A percentile compares a stretch with the other conserved stretches of the same genome.
Conservation (phyloP, 1,284 basidiomycete species). For the Papiliotrema flavescens region DNA sequence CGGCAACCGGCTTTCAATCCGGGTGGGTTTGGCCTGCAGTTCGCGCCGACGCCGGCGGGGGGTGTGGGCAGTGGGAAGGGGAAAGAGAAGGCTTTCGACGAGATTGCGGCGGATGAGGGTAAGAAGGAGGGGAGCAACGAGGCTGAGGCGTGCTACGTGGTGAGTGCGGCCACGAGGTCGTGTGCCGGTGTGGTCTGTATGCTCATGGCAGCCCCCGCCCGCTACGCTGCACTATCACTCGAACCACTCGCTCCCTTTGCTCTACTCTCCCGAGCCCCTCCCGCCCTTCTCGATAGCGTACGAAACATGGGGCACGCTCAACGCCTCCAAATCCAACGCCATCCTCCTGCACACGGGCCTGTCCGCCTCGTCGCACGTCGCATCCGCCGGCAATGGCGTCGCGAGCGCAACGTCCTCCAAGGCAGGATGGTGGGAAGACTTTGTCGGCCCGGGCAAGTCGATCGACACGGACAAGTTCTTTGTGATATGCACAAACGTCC, state of each 20-base stretch:
- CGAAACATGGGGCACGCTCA: slow-evolving; percentile 94
- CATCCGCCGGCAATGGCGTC: slow-evolving; percentile 72
- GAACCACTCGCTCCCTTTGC: slow-evolving; percentile 61
- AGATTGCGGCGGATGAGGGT: slow-evolving; percentile 26
- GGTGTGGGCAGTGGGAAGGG: slow-evolving; percentile 12
- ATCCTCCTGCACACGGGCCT: slow-evolving; percentile 97
- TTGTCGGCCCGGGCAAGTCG: slow-evolving; percentile 90
- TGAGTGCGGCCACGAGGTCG: slow-evolving; percentile 20
- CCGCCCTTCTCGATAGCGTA: slow-evolving; percentile 75
- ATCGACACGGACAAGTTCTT: slow-evolving; percentile 92
- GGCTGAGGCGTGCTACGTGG: slow-evolving; percentile 49
- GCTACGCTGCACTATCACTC: slow-evolving; percentile 58
- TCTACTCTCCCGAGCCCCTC: slow-evolving; percentile 67
- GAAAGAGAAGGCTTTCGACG: slow-evolving; percentile 18
- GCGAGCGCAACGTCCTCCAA: slow-evolving; percentile 52
- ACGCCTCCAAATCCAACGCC: slow-evolving; percentile 73
- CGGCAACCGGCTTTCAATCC: slow-evolving; percentile 44
- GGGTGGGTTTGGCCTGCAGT: slow-evolving; percentile 45
- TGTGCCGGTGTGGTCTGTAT: neutral
- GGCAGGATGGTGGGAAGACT: slow-evolving; percentile 95
- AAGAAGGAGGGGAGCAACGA: slow-evolving; percentile 34
- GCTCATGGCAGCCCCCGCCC: slow-evolving; percentile 39
- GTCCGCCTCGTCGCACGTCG: slow-evolving; percentile 93
- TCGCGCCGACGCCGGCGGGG: slow-evolving; percentile 19
- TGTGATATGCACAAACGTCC: slow-evolving; percentile 93